Evolutionary conservation across 345 rosid species (phyloP), one percentile per base, ranked within the genome.

Genomic region (Acer saccharum): DNA sequence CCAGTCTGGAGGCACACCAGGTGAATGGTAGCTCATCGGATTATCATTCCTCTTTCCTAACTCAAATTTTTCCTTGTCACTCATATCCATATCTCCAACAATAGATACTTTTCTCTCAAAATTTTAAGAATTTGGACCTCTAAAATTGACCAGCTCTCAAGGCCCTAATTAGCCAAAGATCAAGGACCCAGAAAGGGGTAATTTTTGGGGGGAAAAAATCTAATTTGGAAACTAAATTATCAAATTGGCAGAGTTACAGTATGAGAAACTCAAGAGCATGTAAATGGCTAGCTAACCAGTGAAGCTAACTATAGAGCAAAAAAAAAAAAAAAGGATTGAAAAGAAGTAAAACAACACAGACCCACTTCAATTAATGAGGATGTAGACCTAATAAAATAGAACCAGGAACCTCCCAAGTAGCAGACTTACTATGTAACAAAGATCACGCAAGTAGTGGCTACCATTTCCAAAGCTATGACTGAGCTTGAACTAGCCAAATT

Each of bases 51-150:
- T 88, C 86, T 86, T 89, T 23, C 87, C 93, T 25, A 79, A 74
- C 79, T 89, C 90, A 81, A 80, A 77, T 68, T 89, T 87, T 68
- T 90, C 95, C 80, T 84, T 88, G 75, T 88, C 97, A 74, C 86
- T 83, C 76, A 83, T 63, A 81, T 90, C 94, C 94, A 92, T 90
- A 85, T 81, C 83, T 76, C 44, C 60, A 46, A 44, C 72, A 73
- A 64, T 46, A 63, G 72, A 66, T 58, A 43, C 41, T 76, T 73
- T 74, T 70, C 72, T 72, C 81, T 69, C 79, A 69, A 72, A 79
- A 81, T 46, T 77, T 23, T 32, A 46, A 69, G 79, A 65, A 80
- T 66, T 32, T 54, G 57, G 41, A 76, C 54, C 73, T 67, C 77
- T 65, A 77, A 75, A 75, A 68, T 76, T 83, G 69, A 79, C 75